Evolutionary conservation across 805 yeast species (phyloP).

Genomic region (Suhomyces kilbournensis): DNA sequence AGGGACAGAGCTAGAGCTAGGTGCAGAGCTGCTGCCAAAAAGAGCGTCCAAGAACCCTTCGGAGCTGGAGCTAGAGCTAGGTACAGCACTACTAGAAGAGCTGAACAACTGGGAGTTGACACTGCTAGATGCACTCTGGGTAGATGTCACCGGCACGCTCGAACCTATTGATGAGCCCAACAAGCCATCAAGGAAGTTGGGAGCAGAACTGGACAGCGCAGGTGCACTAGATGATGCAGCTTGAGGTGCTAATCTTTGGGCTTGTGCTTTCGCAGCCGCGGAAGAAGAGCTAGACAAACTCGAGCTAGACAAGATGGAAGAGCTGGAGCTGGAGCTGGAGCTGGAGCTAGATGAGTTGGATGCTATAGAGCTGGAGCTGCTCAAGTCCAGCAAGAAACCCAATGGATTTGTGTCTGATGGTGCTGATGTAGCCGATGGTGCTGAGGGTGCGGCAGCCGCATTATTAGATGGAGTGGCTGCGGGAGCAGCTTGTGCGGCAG

Average conservation of each 20-base stretch:
- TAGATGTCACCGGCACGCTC: background rate
- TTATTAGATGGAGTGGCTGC: constrained; percentile 5
- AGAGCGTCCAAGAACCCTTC: background rate
- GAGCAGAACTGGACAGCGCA: constrained; percentile 1
- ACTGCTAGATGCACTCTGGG: background rate
- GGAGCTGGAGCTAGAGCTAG: constrained; percentile 3
- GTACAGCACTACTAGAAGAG: background rate
- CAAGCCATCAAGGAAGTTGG: background rate
- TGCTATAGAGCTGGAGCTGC: background rate
- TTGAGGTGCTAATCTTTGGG: background rate
- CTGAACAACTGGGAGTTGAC: background rate
- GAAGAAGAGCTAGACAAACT: constrained; percentile 2
- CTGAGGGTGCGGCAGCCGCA: background rate
- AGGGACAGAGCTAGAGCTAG: constrained; percentile 5
- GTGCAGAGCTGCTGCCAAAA: background rate
- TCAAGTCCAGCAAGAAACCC: background rate
- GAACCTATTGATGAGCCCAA: constrained; percentile 1
- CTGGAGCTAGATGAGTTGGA: constrained; percentile 5
- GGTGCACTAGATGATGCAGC: constrained; percentile 2
- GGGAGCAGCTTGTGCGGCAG: constrained; percentile 7
- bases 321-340: constrained; percentile 7
- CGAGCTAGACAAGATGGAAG: constrained; percentile 7
- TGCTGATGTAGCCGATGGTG: background rate
- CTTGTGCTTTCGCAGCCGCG: constrained; percentile 1
- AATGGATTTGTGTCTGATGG: background rate